phyloP scores from a whole-genome alignment of 768 basidiomycete species.

The Trametes coccinea region DNA sequence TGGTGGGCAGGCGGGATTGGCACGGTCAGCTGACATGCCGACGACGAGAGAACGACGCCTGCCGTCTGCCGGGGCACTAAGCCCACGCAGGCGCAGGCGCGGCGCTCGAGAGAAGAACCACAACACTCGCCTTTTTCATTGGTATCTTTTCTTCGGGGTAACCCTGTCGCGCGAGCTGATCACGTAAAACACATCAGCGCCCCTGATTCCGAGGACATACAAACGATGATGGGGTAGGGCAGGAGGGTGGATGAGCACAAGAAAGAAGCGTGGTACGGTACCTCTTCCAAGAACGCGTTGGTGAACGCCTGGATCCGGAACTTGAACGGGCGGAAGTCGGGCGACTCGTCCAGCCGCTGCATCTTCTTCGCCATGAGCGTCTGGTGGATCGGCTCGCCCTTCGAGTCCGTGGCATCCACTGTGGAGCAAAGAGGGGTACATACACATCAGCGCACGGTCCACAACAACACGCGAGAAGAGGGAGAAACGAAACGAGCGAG shows the following conservation, averaged over 20 bases:
- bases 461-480: neutral
- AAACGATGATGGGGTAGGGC: neutral
- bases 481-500: neutral
- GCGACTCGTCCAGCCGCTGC: conserved; percentile 94
- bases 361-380: conserved; percentile 99
- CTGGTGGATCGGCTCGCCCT: conserved; percentile 97
- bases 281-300: conserved; percentile 91
- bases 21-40: conserved; percentile 13
- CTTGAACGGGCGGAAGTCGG: conserved; percentile 97
- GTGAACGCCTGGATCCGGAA: conserved; percentile 99
- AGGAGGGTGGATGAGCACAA: neutral
- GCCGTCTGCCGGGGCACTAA: neutral
- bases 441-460: conserved; percentile 16
- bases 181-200: conserved; percentile 16
- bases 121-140: conserved; percentile 81
- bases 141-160: conserved; percentile 94
- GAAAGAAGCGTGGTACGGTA: conserved; percentile 35
- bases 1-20: conserved; percentile 9
- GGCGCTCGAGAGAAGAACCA: conserved; percentile 10
- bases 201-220: conserved; percentile 5
- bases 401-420: conserved; percentile 93
- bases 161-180: conserved; percentile 77
- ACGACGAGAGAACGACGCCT: neutral
- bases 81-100: neutral
- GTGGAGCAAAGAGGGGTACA: conserved; percentile 26